Evolutionary conservation across 148 eudicot genomes (phyloP).

Genomic region (Pharnaceum exiguum): DNA sequence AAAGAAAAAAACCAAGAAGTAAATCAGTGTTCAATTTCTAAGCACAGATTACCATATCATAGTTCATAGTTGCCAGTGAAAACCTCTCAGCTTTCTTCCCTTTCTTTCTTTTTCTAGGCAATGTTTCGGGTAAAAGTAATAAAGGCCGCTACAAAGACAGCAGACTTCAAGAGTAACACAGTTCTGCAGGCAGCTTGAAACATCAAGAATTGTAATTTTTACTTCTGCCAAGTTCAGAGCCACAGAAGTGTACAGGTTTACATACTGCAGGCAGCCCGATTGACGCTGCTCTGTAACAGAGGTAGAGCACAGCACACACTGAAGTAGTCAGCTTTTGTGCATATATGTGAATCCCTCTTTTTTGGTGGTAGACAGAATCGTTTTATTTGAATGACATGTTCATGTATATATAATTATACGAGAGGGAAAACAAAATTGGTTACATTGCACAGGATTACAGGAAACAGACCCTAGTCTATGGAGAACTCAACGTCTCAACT

Average conservation of each 20-base stretch:
- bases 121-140: constrained; percentile 54
- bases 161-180: constrained; percentile 24
- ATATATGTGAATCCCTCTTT: background rate
- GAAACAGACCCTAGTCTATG: too few species aligned
- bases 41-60: background rate
- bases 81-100: background rate
- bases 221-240: background rate
- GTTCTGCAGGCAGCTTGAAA: constrained; percentile 31
- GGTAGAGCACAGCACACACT: background rate
- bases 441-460: too few species aligned
- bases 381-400: too few species aligned
- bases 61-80: background rate
- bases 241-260: constrained; percentile 28
- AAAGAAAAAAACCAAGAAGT: too few species aligned
- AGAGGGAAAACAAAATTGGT: too few species aligned
- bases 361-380: too few species aligned
- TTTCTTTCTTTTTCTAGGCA: constrained; percentile 28
- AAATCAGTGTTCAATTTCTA: background rate
- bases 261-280: background rate
- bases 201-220: background rate
- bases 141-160: constrained; percentile 20
- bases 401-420: constrained; percentile 9
- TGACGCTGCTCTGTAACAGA: background rate
- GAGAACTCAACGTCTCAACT: too few species aligned
- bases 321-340: background rate